Evolutionary conservation across 176 grass and related monocot genomes (phyloP).

Genomic region (Zea luxurians): DNA sequence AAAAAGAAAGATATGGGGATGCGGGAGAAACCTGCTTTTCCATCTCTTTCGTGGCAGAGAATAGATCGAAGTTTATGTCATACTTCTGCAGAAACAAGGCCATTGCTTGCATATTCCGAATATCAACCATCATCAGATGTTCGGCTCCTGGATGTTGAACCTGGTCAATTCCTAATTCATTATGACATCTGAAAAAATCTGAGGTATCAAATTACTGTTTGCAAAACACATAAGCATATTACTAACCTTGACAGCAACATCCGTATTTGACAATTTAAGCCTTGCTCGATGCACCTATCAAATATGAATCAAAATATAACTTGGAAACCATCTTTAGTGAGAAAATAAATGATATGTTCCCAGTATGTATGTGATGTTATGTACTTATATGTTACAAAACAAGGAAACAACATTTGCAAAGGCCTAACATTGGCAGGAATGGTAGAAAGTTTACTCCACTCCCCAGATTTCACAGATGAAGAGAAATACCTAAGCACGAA

Average conservation of each 20-base stretch:
- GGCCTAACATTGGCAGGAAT: not conserved
- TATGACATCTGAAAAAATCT: conserved; percentile 14
- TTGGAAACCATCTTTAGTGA: not conserved
- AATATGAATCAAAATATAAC: conserved; percentile 13
- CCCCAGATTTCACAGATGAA: not conserved
- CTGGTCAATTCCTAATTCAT: conserved; percentile 46
- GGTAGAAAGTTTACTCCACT: not conserved
- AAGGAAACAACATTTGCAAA: not conserved
- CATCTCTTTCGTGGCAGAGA: conserved; percentile 87
- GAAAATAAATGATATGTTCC: not conserved
- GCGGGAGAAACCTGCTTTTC: conserved; percentile 70
- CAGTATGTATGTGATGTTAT: not conserved
- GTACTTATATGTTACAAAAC: not conserved
- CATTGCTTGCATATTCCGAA: conserved; percentile 84
- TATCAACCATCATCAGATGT: conserved; percentile 86
- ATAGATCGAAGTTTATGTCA: conserved; percentile 95
- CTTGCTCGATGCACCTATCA: conserved; percentile 85
- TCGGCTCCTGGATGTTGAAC: conserved; percentile 96
- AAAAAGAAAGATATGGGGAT: not conserved
- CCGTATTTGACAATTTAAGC: conserved; percentile 63
- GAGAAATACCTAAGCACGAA: conserved; percentile 47
- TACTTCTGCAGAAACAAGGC: conserved; percentile 85
- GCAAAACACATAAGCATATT: not conserved
- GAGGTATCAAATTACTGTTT: conserved; percentile 28
- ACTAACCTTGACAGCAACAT: conserved; percentile 87